Percentiles rank a stretch among this genome's conserved stretches.
These are phyloP conservation scores for Sordariomycetes sp. DNA, from an alignment of 2,329 filamentous ascomycete genomes.

Conservation along the genomic window DNA sequence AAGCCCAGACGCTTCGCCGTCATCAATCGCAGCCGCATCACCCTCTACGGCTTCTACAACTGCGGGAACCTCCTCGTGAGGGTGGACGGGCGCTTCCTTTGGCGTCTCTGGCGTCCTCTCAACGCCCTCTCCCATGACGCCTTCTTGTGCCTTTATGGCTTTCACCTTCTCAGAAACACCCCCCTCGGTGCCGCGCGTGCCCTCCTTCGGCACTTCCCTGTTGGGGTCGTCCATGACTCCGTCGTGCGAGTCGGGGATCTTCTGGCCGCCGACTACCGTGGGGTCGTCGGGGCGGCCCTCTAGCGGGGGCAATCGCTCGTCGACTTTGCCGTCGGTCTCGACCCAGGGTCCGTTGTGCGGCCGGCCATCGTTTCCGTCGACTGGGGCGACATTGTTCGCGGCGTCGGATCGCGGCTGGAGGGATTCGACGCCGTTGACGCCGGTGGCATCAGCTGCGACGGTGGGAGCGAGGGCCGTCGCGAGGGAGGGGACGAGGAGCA, in stretches of 20 bases:
- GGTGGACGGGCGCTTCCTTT: conserved; percentile 74
- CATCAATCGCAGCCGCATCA: neutral
- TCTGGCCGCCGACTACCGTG: conserved; percentile 46
- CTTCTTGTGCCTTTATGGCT: conserved; percentile 29
- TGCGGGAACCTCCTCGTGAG: conserved; percentile 63
- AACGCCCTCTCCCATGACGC: conserved; percentile 55
- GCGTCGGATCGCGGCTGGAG: conserved; percentile 1
- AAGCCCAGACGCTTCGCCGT: conserved; percentile 19
- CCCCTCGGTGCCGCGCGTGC: conserved; percentile 79
- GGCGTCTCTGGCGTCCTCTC: conserved; percentile 73
- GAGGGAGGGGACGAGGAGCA: conserved; percentile 49
- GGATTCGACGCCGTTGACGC: conserved; percentile 10
- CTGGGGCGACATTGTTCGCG: conserved; percentile 63
- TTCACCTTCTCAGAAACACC: conserved; percentile 84
- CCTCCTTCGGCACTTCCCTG: conserved; percentile 65
- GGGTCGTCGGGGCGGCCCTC: conserved; percentile 41
- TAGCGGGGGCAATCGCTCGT: conserved; percentile 28
- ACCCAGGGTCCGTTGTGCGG: conserved; percentile 81
- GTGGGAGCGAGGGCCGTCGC: conserved; percentile 29
- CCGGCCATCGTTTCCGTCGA: conserved; percentile 89
- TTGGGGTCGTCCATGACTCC: conserved; percentile 91
- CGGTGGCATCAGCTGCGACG: conserved; percentile 12
- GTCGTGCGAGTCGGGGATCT: conserved; percentile 55
- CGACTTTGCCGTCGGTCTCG: conserved; percentile 34
- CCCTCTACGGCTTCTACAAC: neutral